These are phyloP conservation scores for Leccinum griseonigrum DNA, from an alignment of 1,284 basidiomycete species.

Conservation along the genomic window DNA sequence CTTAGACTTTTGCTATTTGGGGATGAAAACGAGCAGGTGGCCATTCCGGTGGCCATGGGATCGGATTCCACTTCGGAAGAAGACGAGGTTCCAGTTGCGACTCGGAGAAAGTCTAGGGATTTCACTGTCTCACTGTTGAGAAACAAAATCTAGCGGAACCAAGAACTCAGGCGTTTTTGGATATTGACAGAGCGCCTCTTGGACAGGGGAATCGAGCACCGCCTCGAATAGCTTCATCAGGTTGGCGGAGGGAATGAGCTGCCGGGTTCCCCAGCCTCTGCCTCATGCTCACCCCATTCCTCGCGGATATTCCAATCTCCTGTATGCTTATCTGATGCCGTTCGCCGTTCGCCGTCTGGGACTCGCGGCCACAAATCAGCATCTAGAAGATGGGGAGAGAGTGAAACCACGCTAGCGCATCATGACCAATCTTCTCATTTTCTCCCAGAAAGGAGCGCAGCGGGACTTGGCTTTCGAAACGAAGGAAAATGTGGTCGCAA, in stretches of 20 bases:
- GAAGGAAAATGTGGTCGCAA: slow-evolving; percentile 14
- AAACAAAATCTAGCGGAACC: slow-evolving; percentile 76
- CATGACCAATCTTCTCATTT: slow-evolving; percentile 70
- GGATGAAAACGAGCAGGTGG: slow-evolving; percentile 49
- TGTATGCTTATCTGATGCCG: slow-evolving; percentile 58
- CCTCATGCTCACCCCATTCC: slow-evolving; percentile 32
- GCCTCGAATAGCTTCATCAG: slow-evolving; percentile 59
- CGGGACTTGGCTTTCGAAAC: slow-evolving; percentile 35
- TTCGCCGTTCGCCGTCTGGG: slow-evolving; percentile 54
- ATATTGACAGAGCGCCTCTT: neutral
- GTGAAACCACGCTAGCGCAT: slow-evolving; percentile 57
- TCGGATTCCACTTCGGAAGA: slow-evolving; percentile 55
- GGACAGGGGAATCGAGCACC: slow-evolving; percentile 75
- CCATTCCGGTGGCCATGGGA: slow-evolving; percentile 42
- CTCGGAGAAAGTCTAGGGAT: slow-evolving; percentile 42
- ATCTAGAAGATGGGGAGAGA: slow-evolving; percentile 40
- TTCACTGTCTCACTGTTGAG: slow-evolving; percentile 52
- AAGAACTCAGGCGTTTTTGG: slow-evolving; percentile 79
- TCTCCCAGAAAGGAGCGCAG: slow-evolving; percentile 48
- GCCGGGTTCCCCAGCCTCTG: slow-evolving; percentile 43
- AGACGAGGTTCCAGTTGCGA: slow-evolving; percentile 34
- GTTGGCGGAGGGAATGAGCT: slow-evolving; percentile 41
- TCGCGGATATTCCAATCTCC: slow-evolving; percentile 59
- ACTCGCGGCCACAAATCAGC: slow-evolving; percentile 54
- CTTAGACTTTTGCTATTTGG: slow-evolving; percentile 76